These are phyloP conservation scores for Agrocybe chaxingu DNA, from an alignment of 768 basidiomycete genomes.

Conservation along the genomic window DNA sequence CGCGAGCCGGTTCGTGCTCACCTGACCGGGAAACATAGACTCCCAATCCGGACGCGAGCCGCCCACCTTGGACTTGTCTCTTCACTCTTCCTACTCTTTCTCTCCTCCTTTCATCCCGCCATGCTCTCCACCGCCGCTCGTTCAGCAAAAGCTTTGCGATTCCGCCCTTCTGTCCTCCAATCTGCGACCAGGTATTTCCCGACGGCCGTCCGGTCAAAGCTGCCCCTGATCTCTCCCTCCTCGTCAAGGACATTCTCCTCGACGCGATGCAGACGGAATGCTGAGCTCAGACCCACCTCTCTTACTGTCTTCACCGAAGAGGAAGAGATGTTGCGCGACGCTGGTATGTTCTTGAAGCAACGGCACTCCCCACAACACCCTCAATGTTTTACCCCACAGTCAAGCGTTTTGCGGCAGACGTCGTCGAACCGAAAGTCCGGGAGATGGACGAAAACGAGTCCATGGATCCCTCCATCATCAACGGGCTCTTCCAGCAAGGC, in stretches of 20 bases:
- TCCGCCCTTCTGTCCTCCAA: slow-evolving; percentile 7
- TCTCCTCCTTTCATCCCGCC: slow-evolving; percentile 4
- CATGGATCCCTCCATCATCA: slow-evolving; percentile 88
- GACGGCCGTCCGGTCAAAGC: background rate
- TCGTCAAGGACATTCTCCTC: slow-evolving; percentile 33
- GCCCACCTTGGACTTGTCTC: background rate
- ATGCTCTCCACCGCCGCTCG: slow-evolving; percentile 26
- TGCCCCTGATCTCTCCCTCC: background rate
- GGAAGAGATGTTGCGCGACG: slow-evolving; percentile 89
- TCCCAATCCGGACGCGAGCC: slow-evolving; percentile 19
- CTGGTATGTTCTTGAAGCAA: slow-evolving; percentile 48
- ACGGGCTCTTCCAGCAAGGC: slow-evolving; percentile 92
- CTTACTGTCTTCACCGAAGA: slow-evolving; percentile 89
- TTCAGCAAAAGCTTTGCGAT: slow-evolving; percentile 14
- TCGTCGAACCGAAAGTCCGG: slow-evolving; percentile 85
- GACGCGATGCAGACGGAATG: slow-evolving; percentile 27
- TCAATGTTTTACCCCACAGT: slow-evolving; percentile 43
- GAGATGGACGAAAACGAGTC: slow-evolving; percentile 98
- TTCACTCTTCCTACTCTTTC: background rate
- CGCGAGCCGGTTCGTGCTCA: slow-evolving; percentile 11
- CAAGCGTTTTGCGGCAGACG: slow-evolving; percentile 82
- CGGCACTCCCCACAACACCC: background rate
- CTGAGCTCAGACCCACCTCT: slow-evolving; percentile 41
- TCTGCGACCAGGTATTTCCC: background rate
- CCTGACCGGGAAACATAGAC: slow-evolving; percentile 15